These are phyloP conservation scores for Magnolia changhungtana DNA, from an alignment of 164 flowering plant genomes.

Conservation along the genomic window DNA sequence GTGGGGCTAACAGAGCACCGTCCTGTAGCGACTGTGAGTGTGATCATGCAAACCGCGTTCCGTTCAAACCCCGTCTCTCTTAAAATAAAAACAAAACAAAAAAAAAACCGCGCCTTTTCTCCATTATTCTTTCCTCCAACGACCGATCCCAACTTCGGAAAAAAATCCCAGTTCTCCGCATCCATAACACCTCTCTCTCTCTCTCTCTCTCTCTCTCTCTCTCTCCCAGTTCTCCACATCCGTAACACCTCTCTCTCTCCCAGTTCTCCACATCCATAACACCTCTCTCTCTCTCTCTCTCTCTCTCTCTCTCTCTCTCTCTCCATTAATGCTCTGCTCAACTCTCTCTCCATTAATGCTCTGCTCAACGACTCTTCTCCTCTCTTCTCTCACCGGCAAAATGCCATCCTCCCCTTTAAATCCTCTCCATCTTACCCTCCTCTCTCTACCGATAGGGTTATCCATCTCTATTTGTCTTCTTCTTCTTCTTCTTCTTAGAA, in stretches of 20 bases:
- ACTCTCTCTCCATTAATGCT: neutral
- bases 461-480: slow-evolving; percentile 22
- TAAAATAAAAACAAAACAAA: no score
- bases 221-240: neutral
- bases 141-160: no score
- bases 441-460: slow-evolving; percentile 18
- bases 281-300: neutral
- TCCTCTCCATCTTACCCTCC: slow-evolving; percentile 34
- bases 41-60: neutral
- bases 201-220: no score
- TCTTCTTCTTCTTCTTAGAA: slow-evolving; percentile 4
- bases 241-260: neutral
- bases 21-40: no score
- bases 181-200: neutral
- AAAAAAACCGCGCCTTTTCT: no score
- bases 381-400: neutral
- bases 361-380: slow-evolving; percentile 10
- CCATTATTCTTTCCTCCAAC: no score
- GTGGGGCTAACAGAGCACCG: no score
- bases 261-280: neutral
- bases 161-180: neutral
- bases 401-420: slow-evolving; percentile 23
- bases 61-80: neutral
- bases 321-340: no score
- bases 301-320: no score